Evolutionary conservation across 768 basidiomycete species (phyloP), one percentile per base, ranked within the genome.

Genomic region (Boletus sensibilis): DNA sequence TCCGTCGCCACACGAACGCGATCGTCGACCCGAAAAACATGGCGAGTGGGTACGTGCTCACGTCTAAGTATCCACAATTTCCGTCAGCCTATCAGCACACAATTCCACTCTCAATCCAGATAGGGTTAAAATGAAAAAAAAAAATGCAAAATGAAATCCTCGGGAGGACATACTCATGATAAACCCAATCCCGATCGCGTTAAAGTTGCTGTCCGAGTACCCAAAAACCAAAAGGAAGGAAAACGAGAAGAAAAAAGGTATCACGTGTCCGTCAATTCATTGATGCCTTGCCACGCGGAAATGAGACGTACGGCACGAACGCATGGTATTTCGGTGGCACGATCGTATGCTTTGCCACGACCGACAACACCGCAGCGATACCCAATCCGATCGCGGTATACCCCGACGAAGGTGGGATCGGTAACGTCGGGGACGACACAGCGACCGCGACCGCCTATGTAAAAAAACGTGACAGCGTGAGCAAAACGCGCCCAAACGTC

Each of bases 381-480:
- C 75, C 76, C 4, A 85, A 74, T 42, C 60, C 82, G 59, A 86
- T 82, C 38, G 85, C 82, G 5, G 82, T 80, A 61, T 80, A 81
- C 11, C 84, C 84, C 12, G 83, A 83, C 1, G 79, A 79, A 3
- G 74, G 56, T 25, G 84, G 82, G 52, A 85, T 77, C 56, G 74
- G 67, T 59, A 67, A 45, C 62, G 60, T 59, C 34, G 55, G 50
- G 3, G 68, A 64, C 4, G 66, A 69, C 9, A 68, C 68, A 0
- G 53, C 66, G 20, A 62, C 62, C 1, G 58, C 52, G 3, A 68
- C 44, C 0, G 62, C 66, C 61, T 63, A 14, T 42, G n/a, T 21
- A 29, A 14, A 39, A 35, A 34, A 23, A 11, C 9, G 9, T 42
- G 4, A 4, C 1, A 20, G 10, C 10, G n/a, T 39, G n/a, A 39